These are phyloP conservation scores for Tetrahymena malaccensis DNA, from an alignment of 73 alveolate genomes.

Conservation along the genomic window DNA sequence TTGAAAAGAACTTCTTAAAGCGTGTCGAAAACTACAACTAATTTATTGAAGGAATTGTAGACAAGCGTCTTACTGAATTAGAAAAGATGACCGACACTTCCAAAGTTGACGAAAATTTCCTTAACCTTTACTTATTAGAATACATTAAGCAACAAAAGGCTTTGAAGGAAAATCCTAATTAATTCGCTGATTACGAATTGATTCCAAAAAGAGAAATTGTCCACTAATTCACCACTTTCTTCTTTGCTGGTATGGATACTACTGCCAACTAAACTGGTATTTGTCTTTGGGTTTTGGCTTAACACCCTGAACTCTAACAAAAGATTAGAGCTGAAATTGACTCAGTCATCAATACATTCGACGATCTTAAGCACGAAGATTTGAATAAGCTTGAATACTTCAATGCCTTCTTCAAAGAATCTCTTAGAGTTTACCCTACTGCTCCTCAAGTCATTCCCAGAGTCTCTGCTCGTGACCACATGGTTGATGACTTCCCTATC, in stretches of 20 bases:
- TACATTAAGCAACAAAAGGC: neutral
- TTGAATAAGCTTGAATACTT: neutral
- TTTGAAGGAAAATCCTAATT: neutral
- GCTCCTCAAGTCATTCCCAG: neutral
- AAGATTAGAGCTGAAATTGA: neutral
- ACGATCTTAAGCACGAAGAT: neutral
- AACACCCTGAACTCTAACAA: neutral
- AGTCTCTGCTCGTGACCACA: neutral
- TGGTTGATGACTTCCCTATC: neutral
- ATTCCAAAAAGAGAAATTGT: neutral
- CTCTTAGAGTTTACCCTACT: neutral
- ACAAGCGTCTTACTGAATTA: neutral
- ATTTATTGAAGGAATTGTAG: neutral
- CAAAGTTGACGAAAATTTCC: neutral
- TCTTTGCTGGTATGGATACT: neutral
- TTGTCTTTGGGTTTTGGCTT: neutral
- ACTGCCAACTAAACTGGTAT: neutral
- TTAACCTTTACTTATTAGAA: neutral
- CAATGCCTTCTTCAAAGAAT: neutral
- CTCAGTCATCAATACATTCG: neutral
- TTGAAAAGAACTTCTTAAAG: neutral
- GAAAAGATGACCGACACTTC: neutral
- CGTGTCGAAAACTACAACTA: neutral
- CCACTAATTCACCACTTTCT: neutral
- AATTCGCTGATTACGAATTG: neutral